Base-by-base conservation (phyloP, 371 early-diverging fungal genomes). In the Apophysomyces elegans region DNA sequence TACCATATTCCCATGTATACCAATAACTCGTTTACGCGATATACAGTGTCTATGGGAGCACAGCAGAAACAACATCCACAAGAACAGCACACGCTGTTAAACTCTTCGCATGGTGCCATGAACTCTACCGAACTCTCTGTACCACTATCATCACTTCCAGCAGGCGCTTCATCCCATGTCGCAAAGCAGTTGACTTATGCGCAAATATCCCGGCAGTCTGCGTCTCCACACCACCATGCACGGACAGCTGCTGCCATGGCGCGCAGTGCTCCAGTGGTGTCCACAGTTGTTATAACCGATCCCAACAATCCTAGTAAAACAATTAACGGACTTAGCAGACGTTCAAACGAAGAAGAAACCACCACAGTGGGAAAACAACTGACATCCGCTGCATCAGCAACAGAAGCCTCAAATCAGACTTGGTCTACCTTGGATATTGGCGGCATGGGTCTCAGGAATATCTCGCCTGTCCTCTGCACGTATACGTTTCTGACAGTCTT, bases 351-450 rank as follows among this genome's bases (percentile, higher is more conserved):
- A 26, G 32, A 13, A 18, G 46, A 13, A 45, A 47, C 58, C 65
- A 7, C 47, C 84, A 64, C 82, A 79, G 0, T 57, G 70, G 21
- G 64, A 59, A 14, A 69, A 70, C 37, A 37, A 67, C n/a, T 26
- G 2, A 21, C 54, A 26, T 18, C 6, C 21, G 32, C 21, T 13
- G 13, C 9, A 13, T 45, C 13, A 45, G n/a, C 46, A 18, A 13
- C 54, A 18, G n/a, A 16, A 18, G 37, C 41, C 37, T 65, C 64
- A 21, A 64, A 66, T 58, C 80, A 83, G 47, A 78, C 80, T 36
- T 97, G 96, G 96, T 89, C 91, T 4, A 85, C 86, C 0, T 70
- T 97, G 36, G 97, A 97, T 80, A 78, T 97, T 69, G 96, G 96
- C 35, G 97, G 97, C 37, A 95, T 98, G 95, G 90, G 88, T 5